Evolutionary conservation across 352 stramenopile genomes (phyloP), one percentile per base, ranked within the genome.

Genomic region (Globisporangium echinulatum): DNA sequence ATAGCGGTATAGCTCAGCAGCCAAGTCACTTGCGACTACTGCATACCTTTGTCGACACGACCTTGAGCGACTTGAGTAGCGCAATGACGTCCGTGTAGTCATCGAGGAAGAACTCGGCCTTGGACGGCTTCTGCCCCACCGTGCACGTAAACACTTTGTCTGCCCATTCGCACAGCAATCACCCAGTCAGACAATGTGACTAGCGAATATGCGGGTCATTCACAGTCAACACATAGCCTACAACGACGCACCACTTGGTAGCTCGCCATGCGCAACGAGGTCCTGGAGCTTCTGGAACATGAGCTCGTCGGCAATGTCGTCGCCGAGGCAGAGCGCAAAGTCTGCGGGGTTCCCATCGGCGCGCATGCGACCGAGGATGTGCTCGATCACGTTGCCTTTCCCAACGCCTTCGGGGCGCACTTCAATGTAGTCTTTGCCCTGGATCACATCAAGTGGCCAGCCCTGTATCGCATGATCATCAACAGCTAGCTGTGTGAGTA

Each of bases 271-370:
- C 7, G 61, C 66, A 7, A 77, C 66, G 62, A 87, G 79, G 36
- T 75, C 71, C 11, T 88, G 75, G 7, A 92, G 57, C 15, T 86
- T 70, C 15, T 94, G 79, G 49, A 94, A 98, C 96, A 99, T 99
- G 56, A 97, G 88, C 71, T 99, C 97, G 63, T 99, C 97, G 10
- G 95, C 97, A 51, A 97, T 91, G 64, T 99, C 97, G 69, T 99
- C 97, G 38, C 97, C 97, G 49, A 99, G 83, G 19, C 91, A 96
- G n/a, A 99, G 64, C 9, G 98, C 82, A 79, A 99, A 99, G 54
- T 99, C 97, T 40, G 96, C 70, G 25, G 81, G 72, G 9, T 84
- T 86, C 17, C 71, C 78, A 46, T 90, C 82, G 1, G 56, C 60
- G 14, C 69, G 74, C 74, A 93, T 85, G 43, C 73, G 76, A 5